Conservation (phyloP, 2,329 filamentous ascomycete species). For the Gnomoniopsis smithogilvyi region DNA sequence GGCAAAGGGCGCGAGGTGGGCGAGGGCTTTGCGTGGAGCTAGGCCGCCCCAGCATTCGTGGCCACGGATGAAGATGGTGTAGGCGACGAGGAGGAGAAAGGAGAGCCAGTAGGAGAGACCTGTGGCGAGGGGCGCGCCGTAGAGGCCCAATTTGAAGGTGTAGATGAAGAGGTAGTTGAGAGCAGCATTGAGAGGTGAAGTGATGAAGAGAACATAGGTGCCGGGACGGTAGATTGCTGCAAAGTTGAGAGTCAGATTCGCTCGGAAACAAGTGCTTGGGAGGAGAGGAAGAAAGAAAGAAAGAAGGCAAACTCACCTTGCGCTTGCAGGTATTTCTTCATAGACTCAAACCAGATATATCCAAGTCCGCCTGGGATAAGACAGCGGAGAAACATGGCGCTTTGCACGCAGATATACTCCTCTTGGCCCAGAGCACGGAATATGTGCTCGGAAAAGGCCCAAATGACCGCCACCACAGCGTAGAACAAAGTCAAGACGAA, state of each 20-base stretch:
- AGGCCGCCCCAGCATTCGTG: conserved; percentile 78
- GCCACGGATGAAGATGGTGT: conserved; percentile 67
- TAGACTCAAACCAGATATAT: conserved; percentile 82
- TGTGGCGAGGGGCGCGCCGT: conserved; percentile 78
- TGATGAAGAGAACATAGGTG: conserved; percentile 78
- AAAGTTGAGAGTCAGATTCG: conserved; percentile 6
- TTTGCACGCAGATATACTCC: conserved; percentile 70
- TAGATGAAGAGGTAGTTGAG: conserved; percentile 82
- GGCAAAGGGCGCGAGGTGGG: conserved; percentile 68
- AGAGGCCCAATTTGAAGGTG: conserved; percentile 64
- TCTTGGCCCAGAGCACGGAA: conserved; percentile 76
- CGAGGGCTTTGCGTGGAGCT: conserved; percentile 57
- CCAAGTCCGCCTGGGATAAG: conserved; percentile 79
- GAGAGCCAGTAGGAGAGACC: conserved; percentile 85
- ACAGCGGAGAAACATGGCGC: conserved; percentile 67
- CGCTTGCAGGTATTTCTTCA: conserved; percentile 86
- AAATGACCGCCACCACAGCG: conserved; percentile 66
- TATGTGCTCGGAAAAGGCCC: conserved; percentile 70
- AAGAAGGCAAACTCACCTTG: conserved; percentile 67
- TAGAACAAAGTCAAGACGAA: conserved; percentile 72
- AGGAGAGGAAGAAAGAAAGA: conserved; percentile 38
- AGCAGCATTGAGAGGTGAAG: conserved; percentile 75
- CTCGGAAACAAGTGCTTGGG: neutral
- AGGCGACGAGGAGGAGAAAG: conserved; percentile 71
- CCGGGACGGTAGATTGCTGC: conserved; percentile 72